Evolutionary conservation across 345 rosid genomes (phyloP), one percentile per base, ranked within the genome.

Genomic region (Eucalyptus regnans): DNA sequence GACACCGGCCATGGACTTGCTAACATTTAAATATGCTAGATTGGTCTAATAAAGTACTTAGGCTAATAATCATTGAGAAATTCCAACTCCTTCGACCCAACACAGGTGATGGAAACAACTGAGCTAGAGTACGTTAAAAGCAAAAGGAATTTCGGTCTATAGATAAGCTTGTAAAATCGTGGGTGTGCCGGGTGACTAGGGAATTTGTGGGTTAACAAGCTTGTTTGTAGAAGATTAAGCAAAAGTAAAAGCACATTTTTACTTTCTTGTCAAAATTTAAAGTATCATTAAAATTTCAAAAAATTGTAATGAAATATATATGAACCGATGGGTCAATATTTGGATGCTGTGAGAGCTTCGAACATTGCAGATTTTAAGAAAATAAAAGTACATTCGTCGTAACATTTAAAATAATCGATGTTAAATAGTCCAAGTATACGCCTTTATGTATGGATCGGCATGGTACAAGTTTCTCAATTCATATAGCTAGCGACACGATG

Each of bases 351-450:
- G 66, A 60, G 15, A 60, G 15, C 7, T 60, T 60, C 1, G 16
- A 60, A 29, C 7, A 29, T 60, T 9, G 14, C 0, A 60, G 16
- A 60, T 60, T 60, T 60, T 60, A 60, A 27, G 31, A 60, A 60
- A 60, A 60, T 60, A 60, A 60, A 25, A 60, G 8, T 23, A 3
- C 1, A 56, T 22, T 12, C 11, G 0, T 9, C 6, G 1, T 23
- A 56, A 25, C 3, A 6, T 29, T 27, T 62, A 29, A 3, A 62
- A 62, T 62, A 31, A 68, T 33, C 2, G 7, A 68, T 68, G 2
- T 5, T 33, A 10, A 31, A n/a, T 5, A 7, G 4, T 64, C 0
- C 41, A n/a, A 64, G 6, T 14, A 64, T 15, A 64, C 0, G 2
- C 41, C 20, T 64, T 7, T 64, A n/a, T 64, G 11, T n/a, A n/a